Evolutionary conservation across 371 early-diverging fungal genomes (phyloP).

Genomic region (Nematocida sp.): DNA sequence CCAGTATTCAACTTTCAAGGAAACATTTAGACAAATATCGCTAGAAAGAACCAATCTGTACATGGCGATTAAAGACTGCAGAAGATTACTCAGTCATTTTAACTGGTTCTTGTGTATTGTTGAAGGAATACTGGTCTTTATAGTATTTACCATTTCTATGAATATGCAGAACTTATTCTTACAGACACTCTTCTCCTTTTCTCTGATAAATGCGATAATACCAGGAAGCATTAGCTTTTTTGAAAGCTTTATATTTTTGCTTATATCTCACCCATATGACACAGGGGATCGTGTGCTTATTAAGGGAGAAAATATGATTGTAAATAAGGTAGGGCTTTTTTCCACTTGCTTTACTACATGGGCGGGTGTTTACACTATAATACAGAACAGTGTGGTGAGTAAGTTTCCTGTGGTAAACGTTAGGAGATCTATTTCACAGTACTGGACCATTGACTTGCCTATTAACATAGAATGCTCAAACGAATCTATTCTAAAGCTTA

Average conservation of each 20-base stretch:
- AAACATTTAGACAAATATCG: constrained; percentile 69
- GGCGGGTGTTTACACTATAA: constrained; percentile 66
- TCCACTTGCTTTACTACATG: constrained; percentile 67
- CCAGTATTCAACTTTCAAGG: constrained; percentile 62
- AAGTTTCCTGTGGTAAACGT: constrained; percentile 65
- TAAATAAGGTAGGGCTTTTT: constrained; percentile 67
- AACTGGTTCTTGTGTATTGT: constrained; percentile 33
- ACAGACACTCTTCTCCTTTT: constrained; percentile 41
- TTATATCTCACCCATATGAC: constrained; percentile 70
- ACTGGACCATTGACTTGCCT: constrained; percentile 58
- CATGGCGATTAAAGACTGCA: constrained; percentile 63
- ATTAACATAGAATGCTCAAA: constrained; percentile 55
- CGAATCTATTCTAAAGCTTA: constrained; percentile 54
- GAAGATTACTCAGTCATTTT: constrained; percentile 51
- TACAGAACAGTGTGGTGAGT: constrained; percentile 63
- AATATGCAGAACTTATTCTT: constrained; percentile 55
- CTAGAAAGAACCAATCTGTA: constrained; percentile 68
- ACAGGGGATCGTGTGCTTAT: constrained; percentile 70
- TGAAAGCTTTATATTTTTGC: constrained; percentile 70
- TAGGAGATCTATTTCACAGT: constrained; percentile 64
- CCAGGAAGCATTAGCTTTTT: constrained; percentile 63
- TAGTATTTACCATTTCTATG: constrained; percentile 51
- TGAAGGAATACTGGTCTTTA: constrained; percentile 52
- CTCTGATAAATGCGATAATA: constrained; percentile 47
- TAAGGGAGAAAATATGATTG: constrained; percentile 69